Evolutionary conservation across 2,329 filamentous ascomycete genomes (phyloP).

Genomic region (Colletotrichum costaricense): DNA sequence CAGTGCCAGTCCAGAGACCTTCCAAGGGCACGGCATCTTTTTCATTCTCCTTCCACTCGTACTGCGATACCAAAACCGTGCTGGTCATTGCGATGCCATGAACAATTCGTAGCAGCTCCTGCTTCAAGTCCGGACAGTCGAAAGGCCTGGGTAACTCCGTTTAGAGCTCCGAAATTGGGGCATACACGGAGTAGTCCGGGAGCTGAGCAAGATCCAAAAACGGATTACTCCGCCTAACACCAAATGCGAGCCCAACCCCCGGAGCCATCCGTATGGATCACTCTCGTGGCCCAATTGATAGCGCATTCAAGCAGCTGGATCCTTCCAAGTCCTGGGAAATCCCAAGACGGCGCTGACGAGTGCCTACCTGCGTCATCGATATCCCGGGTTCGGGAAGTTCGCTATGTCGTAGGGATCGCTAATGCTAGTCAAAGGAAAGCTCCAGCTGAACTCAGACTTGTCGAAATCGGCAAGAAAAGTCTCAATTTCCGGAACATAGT

Average conservation of each 20-base stretch:
- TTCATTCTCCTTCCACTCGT: neutral
- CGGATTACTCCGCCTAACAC: conserved; percentile 8
- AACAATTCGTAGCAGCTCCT: neutral
- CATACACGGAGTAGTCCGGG: conserved; percentile 8
- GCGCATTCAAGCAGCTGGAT: neutral
- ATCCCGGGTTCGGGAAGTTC: conserved; percentile 3
- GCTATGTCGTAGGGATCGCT: conserved; percentile 9
- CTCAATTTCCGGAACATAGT: conserved; percentile 31
- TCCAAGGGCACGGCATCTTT: neutral
- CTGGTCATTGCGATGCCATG: neutral
- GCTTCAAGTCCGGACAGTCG: neutral
- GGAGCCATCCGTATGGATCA: neutral
- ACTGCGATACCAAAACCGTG: neutral
- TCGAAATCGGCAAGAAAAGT: conserved; percentile 33
- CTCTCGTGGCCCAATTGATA: too few relatives aligned
- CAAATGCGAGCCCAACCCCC: neutral
- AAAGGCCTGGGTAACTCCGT: conserved; percentile 1
- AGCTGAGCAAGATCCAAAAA: neutral
- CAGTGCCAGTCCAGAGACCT: neutral
- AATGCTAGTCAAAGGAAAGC: conserved; percentile 25
- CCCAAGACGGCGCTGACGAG: neutral
- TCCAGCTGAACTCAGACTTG: conserved; percentile 34
- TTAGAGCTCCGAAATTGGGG: neutral
- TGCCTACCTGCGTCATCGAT: neutral
- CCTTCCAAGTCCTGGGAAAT: too few relatives aligned